These are phyloP conservation scores for Arachis hypogaea DNA, from an alignment of 306 rosid genomes.

Conservation along the genomic window DNA sequence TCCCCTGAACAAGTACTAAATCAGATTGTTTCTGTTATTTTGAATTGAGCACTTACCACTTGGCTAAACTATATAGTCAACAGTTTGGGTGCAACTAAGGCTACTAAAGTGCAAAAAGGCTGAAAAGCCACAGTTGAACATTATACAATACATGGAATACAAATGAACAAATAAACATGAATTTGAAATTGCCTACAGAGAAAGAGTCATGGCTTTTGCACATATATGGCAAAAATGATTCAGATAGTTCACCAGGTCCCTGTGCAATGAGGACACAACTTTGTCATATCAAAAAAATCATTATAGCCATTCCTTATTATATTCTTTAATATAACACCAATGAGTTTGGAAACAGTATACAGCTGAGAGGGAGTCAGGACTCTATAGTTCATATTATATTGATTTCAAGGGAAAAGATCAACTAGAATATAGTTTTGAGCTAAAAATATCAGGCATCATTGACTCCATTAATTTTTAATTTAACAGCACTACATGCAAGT, in stretches of 20 bases:
- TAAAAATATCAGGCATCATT: neutral
- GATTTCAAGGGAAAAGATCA: constrained; percentile 24
- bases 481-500: constrained; percentile 17
- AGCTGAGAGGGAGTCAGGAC: neutral
- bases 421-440: neutral
- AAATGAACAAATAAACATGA: neutral
- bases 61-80: neutral
- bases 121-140: neutral
- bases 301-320: neutral
- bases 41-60: neutral
- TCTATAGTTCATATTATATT: constrained; percentile 10
- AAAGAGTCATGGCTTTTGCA: constrained; percentile 6
- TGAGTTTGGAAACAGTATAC: neutral
- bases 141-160: neutral
- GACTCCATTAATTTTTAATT: constrained; percentile 16
- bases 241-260: constrained; percentile 3
- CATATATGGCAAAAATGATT: constrained; percentile 2
- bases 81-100: neutral
- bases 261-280: constrained; percentile 6
- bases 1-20: constrained; percentile 3
- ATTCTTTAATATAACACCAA: neutral
- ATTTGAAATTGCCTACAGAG: neutral
- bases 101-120: neutral
- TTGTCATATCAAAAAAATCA: constrained; percentile 23
- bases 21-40: neutral